Evolutionary conservation across 2,329 filamentous ascomycete species (phyloP).

Genomic region (Didymosphaeria variabile): DNA sequence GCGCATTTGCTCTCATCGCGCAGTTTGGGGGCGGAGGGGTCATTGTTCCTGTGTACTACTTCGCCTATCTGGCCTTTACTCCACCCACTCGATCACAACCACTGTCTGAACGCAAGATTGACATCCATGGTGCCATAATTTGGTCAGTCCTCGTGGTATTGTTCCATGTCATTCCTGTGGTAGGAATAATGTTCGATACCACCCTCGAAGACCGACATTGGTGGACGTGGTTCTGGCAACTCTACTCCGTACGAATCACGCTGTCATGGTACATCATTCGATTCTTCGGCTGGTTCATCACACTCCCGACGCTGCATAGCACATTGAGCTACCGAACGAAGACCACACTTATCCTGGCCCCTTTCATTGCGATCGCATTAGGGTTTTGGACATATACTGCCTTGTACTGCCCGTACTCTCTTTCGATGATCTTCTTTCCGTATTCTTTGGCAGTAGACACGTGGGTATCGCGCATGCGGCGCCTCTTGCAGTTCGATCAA

Average conservation of each 20-base stretch:
- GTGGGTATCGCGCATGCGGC: slow-evolving; percentile 19
- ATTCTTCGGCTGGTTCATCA: not conserved
- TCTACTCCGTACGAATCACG: slow-evolving; percentile 21
- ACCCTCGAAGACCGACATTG: slow-evolving; percentile 20
- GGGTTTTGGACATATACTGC: slow-evolving; percentile 18
- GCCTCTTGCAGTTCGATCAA: slow-evolving; percentile 23
- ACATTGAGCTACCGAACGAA: slow-evolving; percentile 16
- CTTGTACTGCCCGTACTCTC: slow-evolving; percentile 18
- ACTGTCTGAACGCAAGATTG: slow-evolving; percentile 9
- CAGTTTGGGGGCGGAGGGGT: slow-evolving; percentile 25
- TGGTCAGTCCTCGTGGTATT: slow-evolving; percentile 12
- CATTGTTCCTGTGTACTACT: slow-evolving; percentile 21
- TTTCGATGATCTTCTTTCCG: slow-evolving; percentile 20
- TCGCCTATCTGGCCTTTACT: slow-evolving; percentile 15
- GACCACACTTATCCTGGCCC: slow-evolving; percentile 13
- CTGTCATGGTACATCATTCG: slow-evolving; percentile 17
- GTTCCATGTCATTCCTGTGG: slow-evolving; percentile 16
- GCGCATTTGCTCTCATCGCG: slow-evolving; percentile 14
- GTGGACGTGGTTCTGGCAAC: slow-evolving; percentile 29
- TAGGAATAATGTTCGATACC: slow-evolving; percentile 17
- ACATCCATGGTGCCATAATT: slow-evolving; percentile 15
- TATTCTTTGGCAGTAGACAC: slow-evolving; percentile 9
- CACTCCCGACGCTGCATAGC: not conserved
- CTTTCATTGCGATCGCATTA: slow-evolving; percentile 19
- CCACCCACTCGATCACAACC: not conserved